Evolutionary conservation across 805 yeast species (phyloP).

Genomic region (Priceomyces castillae): DNA sequence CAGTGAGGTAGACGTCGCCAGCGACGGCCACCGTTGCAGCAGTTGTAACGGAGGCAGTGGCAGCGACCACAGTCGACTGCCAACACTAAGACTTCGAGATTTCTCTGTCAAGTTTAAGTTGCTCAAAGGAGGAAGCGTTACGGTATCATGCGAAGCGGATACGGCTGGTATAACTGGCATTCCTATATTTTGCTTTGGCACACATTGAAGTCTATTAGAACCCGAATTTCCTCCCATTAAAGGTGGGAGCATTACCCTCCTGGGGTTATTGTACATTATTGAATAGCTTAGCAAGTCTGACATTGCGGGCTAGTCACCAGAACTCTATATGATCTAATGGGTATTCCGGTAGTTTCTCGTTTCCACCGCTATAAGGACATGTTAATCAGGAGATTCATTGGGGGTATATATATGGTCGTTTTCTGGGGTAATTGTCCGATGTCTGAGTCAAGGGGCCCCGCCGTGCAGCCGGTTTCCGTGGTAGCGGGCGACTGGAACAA

Average conservation of each 20-base stretch:
- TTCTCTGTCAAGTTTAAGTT: conserved; percentile 8
- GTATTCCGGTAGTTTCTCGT: neutral
- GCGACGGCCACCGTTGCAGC: conserved; percentile 3
- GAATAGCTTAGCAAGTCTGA: conserved; percentile 38
- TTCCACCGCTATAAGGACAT: too few relatives aligned
- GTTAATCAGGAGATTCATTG: neutral
- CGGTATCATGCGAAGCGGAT: neutral
- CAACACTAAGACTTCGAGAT: conserved; percentile 3
- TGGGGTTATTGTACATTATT: conserved; percentile 27
- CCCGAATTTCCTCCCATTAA: neutral
- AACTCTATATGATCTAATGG: too few relatives aligned
- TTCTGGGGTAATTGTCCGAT: conserved; percentile 2
- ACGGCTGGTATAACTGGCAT: neutral
- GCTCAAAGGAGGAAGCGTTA: conserved; percentile 6
- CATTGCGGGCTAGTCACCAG: neutral
- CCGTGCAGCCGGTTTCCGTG: neutral
- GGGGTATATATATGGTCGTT: neutral
- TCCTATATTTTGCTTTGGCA: neutral
- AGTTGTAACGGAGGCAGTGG: conserved; percentile 5
- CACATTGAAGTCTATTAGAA: neutral
- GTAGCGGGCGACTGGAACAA: neutral
- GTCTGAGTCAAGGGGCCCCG: neutral
- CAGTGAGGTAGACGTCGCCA: conserved; percentile 10
- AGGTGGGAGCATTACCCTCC: conserved; percentile 4
- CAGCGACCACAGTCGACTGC: conserved; percentile 3